phyloP scores from a whole-genome alignment of 2,329 filamentous ascomycete species.

The Fusarium tricinctum region DNA sequence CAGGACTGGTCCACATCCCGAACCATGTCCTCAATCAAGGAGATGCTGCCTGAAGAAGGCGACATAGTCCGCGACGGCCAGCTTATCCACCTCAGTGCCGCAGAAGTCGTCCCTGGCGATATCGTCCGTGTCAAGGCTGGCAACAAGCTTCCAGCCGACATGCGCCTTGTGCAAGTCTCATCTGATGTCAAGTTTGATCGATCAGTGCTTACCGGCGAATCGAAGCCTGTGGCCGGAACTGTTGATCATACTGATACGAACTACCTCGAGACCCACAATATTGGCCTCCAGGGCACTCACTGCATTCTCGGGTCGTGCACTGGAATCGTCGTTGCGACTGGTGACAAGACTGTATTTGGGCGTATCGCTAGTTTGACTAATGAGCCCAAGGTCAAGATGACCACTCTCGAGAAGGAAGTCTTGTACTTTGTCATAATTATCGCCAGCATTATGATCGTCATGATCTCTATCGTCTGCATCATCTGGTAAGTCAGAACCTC shows the following conservation, averaged over 20 bases:
- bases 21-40: constrained; percentile 24
- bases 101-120: constrained; percentile 11
- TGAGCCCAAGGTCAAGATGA: constrained; percentile 75
- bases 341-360: constrained; percentile 81
- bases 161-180: constrained; percentile 9
- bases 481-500: constrained; percentile 55
- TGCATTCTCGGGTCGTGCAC: constrained; percentile 76
- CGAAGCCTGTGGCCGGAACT: constrained; percentile 10
- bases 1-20: constrained; percentile 26
- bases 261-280: constrained; percentile 74
- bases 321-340: constrained; percentile 79
- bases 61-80: constrained; percentile 11
- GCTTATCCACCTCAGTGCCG: constrained; percentile 1
- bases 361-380: constrained; percentile 80
- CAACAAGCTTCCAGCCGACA: constrained; percentile 15
- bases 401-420: constrained; percentile 79
- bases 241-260: constrained; percentile 15
- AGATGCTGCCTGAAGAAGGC: constrained; percentile 10
- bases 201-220: constrained; percentile 10
- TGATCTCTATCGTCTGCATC: constrained; percentile 74
- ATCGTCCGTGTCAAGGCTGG: constrained; percentile 10
- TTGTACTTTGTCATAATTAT: constrained; percentile 82
- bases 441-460: constrained; percentile 73
- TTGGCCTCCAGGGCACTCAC: constrained; percentile 84
- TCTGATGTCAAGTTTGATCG: constrained; percentile 19